Evolutionary conservation across 1,284 basidiomycete species (phyloP).

Genomic region (Filobasidium uniguttulatum): DNA sequence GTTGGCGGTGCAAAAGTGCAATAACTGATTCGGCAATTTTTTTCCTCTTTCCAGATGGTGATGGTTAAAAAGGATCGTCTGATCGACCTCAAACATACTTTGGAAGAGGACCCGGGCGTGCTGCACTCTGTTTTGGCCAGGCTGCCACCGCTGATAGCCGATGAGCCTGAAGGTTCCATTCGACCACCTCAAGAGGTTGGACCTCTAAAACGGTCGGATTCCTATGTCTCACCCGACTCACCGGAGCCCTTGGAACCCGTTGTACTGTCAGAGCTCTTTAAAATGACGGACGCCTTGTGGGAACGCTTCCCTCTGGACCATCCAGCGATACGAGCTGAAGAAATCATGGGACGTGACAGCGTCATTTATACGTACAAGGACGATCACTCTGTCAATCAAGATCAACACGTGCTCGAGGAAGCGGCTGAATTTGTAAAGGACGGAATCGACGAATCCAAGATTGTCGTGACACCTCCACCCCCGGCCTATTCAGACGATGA

Average conservation of each 20-base stretch:
- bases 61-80: slow-evolving; percentile 34
- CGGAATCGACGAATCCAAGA: background rate
- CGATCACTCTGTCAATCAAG: background rate
- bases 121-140: slow-evolving; percentile 65
- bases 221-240: background rate
- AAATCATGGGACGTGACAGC: slow-evolving; percentile 30
- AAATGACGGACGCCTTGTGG: slow-evolving; percentile 27
- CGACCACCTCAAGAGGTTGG: background rate
- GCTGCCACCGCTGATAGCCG: slow-evolving; percentile 49
- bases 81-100: slow-evolving; percentile 20
- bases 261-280: slow-evolving; percentile 27
- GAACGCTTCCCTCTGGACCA: slow-evolving; percentile 28
- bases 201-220: background rate
- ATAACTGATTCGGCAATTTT: too few relatives aligned
- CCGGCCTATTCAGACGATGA: background rate
- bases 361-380: slow-evolving; percentile 27
- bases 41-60: slow-evolving; percentile 25
- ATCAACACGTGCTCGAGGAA: background rate
- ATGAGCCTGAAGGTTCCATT: slow-evolving; percentile 16
- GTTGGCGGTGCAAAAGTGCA: background rate
- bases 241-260: slow-evolving; percentile 23
- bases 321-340: slow-evolving; percentile 21
- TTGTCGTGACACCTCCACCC: background rate
- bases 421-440: background rate
- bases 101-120: slow-evolving; percentile 31